Percentiles rank a stretch among this genome's conserved stretches.
Conservation (phyloP, 192 early-diverging fungal genomes). For the Rhizophagus clarus region DNA sequence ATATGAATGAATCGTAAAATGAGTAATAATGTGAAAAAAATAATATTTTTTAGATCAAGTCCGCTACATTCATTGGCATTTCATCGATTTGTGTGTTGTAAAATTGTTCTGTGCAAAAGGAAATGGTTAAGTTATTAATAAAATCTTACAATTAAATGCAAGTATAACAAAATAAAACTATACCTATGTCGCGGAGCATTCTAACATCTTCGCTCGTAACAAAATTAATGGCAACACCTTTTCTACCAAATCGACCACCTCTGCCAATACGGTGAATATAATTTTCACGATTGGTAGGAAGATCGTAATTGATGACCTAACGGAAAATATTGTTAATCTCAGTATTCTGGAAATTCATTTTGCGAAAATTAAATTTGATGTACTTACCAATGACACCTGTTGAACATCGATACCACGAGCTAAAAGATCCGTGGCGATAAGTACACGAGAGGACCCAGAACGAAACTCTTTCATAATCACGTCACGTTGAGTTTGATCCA, state of each 20-base stretch:
- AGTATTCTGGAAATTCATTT: neutral
- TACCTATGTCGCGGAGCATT: conserved; percentile 91
- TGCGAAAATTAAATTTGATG: too few species aligned
- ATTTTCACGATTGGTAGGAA: conserved; percentile 93
- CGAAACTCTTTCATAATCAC: conserved; percentile 99
- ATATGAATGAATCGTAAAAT: too few species aligned
- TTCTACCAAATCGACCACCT: conserved; percentile 95
- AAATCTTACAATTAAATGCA: too few species aligned
- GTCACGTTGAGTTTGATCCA: conserved; percentile 97
- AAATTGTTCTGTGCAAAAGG: conserved; percentile 68
- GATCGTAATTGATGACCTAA: conserved; percentile 82
- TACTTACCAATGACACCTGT: conserved; percentile 90
- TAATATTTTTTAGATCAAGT: conserved; percentile 40
- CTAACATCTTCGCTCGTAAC: conserved; percentile 90
- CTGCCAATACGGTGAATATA: conserved; percentile 99
- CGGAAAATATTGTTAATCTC: neutral
- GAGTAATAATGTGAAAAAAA: neutral
- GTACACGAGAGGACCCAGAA: conserved; percentile 83
- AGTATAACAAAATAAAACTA: too few species aligned
- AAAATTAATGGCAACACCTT: conserved; percentile 98
- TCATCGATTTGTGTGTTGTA: conserved; percentile 96
- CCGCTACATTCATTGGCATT: conserved; percentile 83
- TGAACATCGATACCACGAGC: conserved; percentile 99
- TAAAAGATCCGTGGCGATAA: conserved; percentile 99
- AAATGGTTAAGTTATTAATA: too few species aligned